Evolutionary conservation across 768 basidiomycete genomes (phyloP), one percentile per base, ranked within the genome.

Genomic region (Lactarius tabidus): DNA sequence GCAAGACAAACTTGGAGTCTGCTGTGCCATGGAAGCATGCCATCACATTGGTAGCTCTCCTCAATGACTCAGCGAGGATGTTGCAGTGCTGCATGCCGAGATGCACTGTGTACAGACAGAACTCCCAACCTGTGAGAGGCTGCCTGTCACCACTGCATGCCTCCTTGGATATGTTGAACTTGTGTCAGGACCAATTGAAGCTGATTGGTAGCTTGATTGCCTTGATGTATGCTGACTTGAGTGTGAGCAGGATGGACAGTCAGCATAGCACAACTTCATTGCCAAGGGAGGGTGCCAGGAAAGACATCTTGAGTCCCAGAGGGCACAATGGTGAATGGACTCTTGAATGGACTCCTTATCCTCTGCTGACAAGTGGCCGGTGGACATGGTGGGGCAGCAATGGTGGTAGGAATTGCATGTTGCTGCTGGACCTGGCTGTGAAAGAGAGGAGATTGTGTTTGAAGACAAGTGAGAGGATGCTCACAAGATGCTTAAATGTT

Each of bases 341-440:
- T n/a, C n/a, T n/a, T n/a, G n/a, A n/a, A n/a, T n/a, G n/a, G n/a
- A n/a, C n/a, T n/a, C n/a, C n/a, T n/a, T n/a, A n/a, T n/a, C 79
- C 71, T 95, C 94, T 20, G 92, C 89, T n/a, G 92, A 94, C 78
- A 95, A 94, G 69, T 82, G 84, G 66, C 93, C 87, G 45, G 93
- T 95, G 14, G 94, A 93, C 31, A 96, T 91, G 29, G 91, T 93
- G 1, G 93, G 93, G 51, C 85, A 85, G 56, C 94, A 90, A 17
- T 85, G 82, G 71, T 95, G 94, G 70, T 93, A 92, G 0, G 93
- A 95, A 64, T 83, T 83, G 69, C 86, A 88, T 70, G 86, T 88
- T 31, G 70, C 71, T 56, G 70, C 64, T 15, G 81, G 75, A 33
- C 79, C 69, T 55, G 74, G 67, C 12, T 65, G 64, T 20, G 54